Percentiles rank a stretch among this genome's conserved stretches.
phyloP scores from a whole-genome alignment of 257 asterid genomes.

The Knoxia roxburghii region DNA sequence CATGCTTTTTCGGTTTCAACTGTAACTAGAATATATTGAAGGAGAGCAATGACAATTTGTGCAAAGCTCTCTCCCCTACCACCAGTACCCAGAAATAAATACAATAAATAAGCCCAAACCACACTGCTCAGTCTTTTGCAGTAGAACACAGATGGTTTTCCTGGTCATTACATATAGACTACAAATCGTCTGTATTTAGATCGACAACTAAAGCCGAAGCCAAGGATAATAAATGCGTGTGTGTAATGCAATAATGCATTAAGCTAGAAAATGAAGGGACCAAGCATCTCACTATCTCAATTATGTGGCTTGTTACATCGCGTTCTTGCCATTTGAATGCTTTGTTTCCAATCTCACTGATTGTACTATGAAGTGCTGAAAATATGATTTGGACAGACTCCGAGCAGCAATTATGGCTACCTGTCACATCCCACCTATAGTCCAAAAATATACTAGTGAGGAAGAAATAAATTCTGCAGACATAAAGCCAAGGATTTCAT shows the following conservation, averaged over 20 bases:
- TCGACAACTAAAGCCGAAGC: too few relatives aligned
- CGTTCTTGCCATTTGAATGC: constrained; percentile 53
- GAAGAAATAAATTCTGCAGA: background rate
- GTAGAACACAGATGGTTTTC: too few relatives aligned
- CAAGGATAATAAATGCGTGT: too few relatives aligned
- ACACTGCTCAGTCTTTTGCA: too few relatives aligned
- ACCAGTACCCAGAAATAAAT: too few relatives aligned
- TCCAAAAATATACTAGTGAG: background rate
- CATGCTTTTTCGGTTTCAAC: too few relatives aligned
- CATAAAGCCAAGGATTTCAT: constrained; percentile 4
- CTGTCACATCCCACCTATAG: constrained; percentile 73
- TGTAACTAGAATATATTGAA: too few relatives aligned
- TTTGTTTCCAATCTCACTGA: constrained; percentile 57
- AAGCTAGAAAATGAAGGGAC: background rate
- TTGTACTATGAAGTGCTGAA: constrained; percentile 59
- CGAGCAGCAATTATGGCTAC: constrained; percentile 47
- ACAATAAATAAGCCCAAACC: too few relatives aligned
- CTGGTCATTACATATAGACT: too few relatives aligned
- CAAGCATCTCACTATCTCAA: constrained; percentile 55
- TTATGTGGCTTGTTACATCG: constrained; percentile 46
- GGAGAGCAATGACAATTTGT: background rate
- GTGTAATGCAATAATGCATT: too few relatives aligned
- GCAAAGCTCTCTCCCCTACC: background rate
- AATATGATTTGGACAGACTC: constrained; percentile 58
- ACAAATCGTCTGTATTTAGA: too few relatives aligned